Evolutionary conservation across 2,329 filamentous ascomycete genomes (phyloP), one percentile per base, ranked within the genome.

Genomic region (Alternaria ethzedia): DNA sequence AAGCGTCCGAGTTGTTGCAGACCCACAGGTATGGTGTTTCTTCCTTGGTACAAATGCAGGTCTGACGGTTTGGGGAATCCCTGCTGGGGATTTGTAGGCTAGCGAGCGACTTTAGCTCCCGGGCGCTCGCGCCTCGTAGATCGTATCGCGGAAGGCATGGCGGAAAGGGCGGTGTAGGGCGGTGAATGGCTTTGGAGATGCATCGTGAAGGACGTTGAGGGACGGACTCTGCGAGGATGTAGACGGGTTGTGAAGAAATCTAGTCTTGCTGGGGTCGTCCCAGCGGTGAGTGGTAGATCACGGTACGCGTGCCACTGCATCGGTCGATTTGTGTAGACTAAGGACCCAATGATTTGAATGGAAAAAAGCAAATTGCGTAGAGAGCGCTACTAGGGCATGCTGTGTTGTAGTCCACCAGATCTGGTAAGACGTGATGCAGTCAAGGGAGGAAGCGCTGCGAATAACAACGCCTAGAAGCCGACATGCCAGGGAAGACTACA

Each of bases 121-220:
- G 59, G 46, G 49, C 59, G 59, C 55, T 52, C 49, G 30, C 46
- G 60, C 63, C 51, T 51, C 13, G 56, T 54, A 46, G 59, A 54
- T 58, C 59, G 54, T 63, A 32, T 55, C 17, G 63, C 32, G 55
- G 52, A 56, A 50, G 45, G 44, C 20, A 36, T 44, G 10, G 45
- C 36, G 49, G 49, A 62, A 69, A 66, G 54, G 57, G 66, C 65
- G 66, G 68, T 71, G 69, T 66, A 67, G 61, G 41, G 68, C 69
- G 68, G 69, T 71, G 70, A 66, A 68, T 63, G 60, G 52, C 54
- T 63, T n/a, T 26, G 20, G 17, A 46, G 7, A 28, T 59, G 44
- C 44, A 28, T 26, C 45, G 17, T 54, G 28, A 56, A 17, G 32
- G 51, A 55, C 52, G 32, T 55, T 57, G 45, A 47, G 28, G 52